These are phyloP conservation scores for Cutaneotrichosporon curvatum DNA, from an alignment of 1,284 basidiomycete genomes.

Conservation along the genomic window DNA sequence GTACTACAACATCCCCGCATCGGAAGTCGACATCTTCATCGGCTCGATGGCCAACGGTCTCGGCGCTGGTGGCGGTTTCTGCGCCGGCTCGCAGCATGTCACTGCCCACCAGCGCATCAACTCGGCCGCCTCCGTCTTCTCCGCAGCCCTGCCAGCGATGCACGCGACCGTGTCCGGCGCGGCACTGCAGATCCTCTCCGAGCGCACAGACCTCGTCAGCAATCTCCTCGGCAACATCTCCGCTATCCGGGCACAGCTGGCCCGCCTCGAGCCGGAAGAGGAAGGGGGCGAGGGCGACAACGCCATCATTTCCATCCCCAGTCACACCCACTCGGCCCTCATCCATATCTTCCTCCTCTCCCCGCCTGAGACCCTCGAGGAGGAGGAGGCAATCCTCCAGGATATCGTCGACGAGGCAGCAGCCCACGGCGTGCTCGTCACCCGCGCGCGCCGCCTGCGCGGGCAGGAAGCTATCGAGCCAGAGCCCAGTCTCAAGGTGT, in stretches of 20 bases:
- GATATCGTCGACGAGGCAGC: slow-evolving; percentile 80
- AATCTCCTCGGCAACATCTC: slow-evolving; percentile 74
- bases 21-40: slow-evolving; percentile 52
- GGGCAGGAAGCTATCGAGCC: slow-evolving; percentile 76
- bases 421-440: slow-evolving; percentile 70
- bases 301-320: slow-evolving; percentile 74
- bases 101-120: slow-evolving; percentile 96
- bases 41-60: slow-evolving; percentile 84
- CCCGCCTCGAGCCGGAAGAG: slow-evolving; percentile 52
- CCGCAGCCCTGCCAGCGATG: slow-evolving; percentile 85
- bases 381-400: slow-evolving; percentile 72
- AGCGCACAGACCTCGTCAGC: slow-evolving; percentile 64
- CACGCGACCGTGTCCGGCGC: slow-evolving; percentile 81
- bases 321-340: slow-evolving; percentile 74
- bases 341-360: slow-evolving; percentile 70
- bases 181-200: slow-evolving; percentile 68
- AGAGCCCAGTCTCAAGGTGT: slow-evolving; percentile 80
- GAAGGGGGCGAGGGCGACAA: slow-evolving; percentile 13
- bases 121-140: slow-evolving; percentile 91
- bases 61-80: slow-evolving; percentile 85
- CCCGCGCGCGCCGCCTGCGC: slow-evolving; percentile 68
- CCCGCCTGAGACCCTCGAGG: slow-evolving; percentile 51
- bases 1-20: slow-evolving; percentile 72
- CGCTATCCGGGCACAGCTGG: slow-evolving; percentile 66
- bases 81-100: slow-evolving; percentile 77